Evolutionary conservation across 1,284 basidiomycete species (phyloP), one percentile per base, ranked within the genome.

Genomic region (Trichosporon coremiiforme): DNA sequence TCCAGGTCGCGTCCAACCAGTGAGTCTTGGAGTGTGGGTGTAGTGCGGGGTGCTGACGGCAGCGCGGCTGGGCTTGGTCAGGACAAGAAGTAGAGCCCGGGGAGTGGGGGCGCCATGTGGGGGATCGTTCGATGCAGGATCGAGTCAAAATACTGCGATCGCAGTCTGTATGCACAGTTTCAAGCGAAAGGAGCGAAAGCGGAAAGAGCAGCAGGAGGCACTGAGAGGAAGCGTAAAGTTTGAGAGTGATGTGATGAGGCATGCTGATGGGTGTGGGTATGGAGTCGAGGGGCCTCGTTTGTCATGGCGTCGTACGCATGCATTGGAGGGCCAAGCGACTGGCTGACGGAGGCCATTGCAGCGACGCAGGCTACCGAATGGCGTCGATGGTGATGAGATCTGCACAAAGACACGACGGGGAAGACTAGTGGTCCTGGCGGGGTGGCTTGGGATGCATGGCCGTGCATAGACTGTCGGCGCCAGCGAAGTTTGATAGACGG

Each of bases 1-100:
- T 99, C 70, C 95, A 99, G 82, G 88, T 93, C 22, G 95, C 95
- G 0, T 94, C 95, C 0, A 90, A 94, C 74, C 91, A 84, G 82
- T 82, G 66, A 77, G 81, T 70, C 36, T 5, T n/a, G 15, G 20
- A 4, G 20, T 17, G 41, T 7, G n/a, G 17, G 64, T 41, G 53
- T 63, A 29, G 64, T 62, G 67, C 60, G 36, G 41, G 68, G 25
- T 66, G 55, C 53, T 68, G 22, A 69, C 57, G 10, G 9, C 69
- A 82, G 80, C 67, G 82, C 82, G n/a, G 72, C 80, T 4, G 82
- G 82, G 12, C 67, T 84, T 31, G 82, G 82, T 50, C 82, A 84
- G 73, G 80, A 81, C 70, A 82, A 80, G 71, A 81, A 82, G 73
- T 78, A 76, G 69, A 20, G 6, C 2, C 3, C 36, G 36, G 36